Conservation (phyloP, 768 basidiomycete species). For the Antrodiella citrinella region DNA sequence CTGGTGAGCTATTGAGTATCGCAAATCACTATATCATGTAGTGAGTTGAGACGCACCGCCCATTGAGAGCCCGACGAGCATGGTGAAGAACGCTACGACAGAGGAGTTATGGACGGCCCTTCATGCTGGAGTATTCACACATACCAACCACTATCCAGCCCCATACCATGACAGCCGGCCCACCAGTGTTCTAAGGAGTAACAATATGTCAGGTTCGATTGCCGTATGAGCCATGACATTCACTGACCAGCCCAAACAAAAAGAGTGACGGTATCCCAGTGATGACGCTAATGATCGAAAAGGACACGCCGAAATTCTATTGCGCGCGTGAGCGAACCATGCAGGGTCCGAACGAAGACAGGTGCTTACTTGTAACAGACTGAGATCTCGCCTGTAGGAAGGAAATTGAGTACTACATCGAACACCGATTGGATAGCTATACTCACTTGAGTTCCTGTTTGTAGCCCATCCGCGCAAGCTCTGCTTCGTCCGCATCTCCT, state of each 20-base stretch:
- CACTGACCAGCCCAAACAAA: constrained; percentile 54
- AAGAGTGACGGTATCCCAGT: constrained; percentile 68
- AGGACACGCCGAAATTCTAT: constrained; percentile 68
- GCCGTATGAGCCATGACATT: not conserved
- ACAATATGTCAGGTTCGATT: not conserved
- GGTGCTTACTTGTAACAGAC: constrained; percentile 45
- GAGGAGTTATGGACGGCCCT: not conserved
- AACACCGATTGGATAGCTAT: not conserved
- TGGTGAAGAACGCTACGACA: constrained; percentile 46
- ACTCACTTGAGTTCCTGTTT: constrained; percentile 60
- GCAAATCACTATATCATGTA: not conserved
- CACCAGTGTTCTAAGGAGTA: constrained; percentile 54
- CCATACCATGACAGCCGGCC: constrained; percentile 74
- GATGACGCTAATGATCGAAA: constrained; percentile 70
- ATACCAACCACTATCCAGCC: constrained; percentile 59
- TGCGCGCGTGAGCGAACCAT: not conserved
- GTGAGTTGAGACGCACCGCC: constrained; percentile 36
- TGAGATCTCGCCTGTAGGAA: constrained; percentile 45
- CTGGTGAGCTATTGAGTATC: constrained; percentile 10
- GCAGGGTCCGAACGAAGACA: constrained; percentile 1
- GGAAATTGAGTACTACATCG: not conserved
- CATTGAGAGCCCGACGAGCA: constrained; percentile 69
- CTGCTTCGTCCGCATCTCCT: constrained; percentile 43
- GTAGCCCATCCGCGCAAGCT: constrained; percentile 64
- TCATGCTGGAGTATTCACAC: constrained; percentile 14